Conservation (phyloP, 2,329 filamentous ascomycete genomes). For the Sordariomycetes sp. region DNA sequence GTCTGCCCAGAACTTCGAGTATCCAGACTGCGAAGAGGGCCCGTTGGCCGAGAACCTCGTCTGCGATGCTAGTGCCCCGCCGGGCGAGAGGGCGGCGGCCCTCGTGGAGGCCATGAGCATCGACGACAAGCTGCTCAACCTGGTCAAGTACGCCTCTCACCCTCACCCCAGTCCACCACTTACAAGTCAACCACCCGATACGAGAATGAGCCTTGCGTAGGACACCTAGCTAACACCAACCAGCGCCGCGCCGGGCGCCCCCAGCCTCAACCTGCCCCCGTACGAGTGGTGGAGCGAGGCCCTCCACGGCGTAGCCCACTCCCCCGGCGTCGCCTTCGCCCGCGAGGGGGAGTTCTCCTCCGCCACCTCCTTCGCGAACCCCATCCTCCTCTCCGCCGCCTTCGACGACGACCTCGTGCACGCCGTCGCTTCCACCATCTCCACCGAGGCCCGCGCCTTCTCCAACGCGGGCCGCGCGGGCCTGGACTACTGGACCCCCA, state of each 20-base stretch:
- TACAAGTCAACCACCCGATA: neutral
- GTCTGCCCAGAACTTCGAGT: constrained; percentile 6
- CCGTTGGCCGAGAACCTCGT: constrained; percentile 20
- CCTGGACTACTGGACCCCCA: constrained; percentile 54
- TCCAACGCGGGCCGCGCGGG: constrained; percentile 46
- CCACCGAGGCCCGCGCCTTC: constrained; percentile 54
- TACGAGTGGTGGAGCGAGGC: constrained; percentile 56
- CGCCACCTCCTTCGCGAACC: constrained; percentile 56
- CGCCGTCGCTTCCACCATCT: constrained; percentile 41
- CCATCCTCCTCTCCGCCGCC: constrained; percentile 50
- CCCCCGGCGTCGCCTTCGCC: constrained; percentile 36
- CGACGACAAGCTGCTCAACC: constrained; percentile 19
- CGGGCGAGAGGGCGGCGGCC: constrained; percentile 16
- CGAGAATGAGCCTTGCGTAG: neutral
- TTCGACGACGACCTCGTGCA: constrained; percentile 54
- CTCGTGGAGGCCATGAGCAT: constrained; percentile 19
- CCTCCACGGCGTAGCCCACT: constrained; percentile 48
- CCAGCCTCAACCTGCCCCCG: constrained; percentile 42
- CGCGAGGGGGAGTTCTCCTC: constrained; percentile 42
- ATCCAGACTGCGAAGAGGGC: constrained; percentile 20
- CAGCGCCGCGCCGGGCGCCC: constrained; percentile 31
- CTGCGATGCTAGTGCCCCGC: constrained; percentile 16
- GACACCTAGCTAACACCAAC: neutral
- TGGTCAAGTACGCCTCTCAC: constrained; percentile 15
- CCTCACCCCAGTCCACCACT: neutral